Evolutionary conservation across 1,139 yeast species (phyloP), one percentile per base, ranked within the genome.

Genomic region (Blastobotrys raffinosifermentans): DNA sequence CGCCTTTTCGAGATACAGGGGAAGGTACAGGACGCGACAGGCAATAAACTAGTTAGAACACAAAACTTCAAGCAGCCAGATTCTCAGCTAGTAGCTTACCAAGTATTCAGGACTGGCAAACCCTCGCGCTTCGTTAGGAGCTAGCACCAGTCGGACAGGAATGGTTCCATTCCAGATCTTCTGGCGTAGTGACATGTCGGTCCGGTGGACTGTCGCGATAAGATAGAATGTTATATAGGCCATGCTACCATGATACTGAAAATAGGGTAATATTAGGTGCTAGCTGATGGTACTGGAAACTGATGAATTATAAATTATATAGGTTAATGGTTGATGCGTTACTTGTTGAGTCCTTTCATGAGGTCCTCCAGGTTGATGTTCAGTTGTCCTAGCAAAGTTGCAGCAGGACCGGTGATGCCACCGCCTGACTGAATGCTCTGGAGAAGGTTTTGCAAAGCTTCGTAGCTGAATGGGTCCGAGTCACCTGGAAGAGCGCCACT

Each of bases 1-100:
- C 0, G 82, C 60, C 5, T 52, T 49, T 0, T 64, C 60, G 32
- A 72, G 65, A 41, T 70, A 66, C 1, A 67, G 39, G 2, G 85
- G 80, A 26, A 85, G 58, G 54, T 83, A 86, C 9, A 78, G 62
- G 41, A 75, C 69, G 39, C 95, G 57, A 19, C 49, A 47, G 1
- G 59, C 63, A 8, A 49, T 48, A 4, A 60, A 36, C 57, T 47
- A 46, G 44, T 37, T 38, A 39, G 41, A 8, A 6, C 21, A 17
- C 41, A 34, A 22, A 27, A 6, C 8, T 7, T 19, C 21, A 19
- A 19, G 21, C 21, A 9, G 9, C 21, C 38, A 19, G 19, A 16
- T 11, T 9, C 33, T 6, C 21, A 19, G 9, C 27, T 25, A 6
- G 14, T n/a, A 8, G 7, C 41, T 15, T 35, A 44, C 46, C 34